These are phyloP conservation scores for Sporothrix euskadiensis DNA, from an alignment of 2,329 filamentous ascomycete genomes.

Conservation along the genomic window DNA sequence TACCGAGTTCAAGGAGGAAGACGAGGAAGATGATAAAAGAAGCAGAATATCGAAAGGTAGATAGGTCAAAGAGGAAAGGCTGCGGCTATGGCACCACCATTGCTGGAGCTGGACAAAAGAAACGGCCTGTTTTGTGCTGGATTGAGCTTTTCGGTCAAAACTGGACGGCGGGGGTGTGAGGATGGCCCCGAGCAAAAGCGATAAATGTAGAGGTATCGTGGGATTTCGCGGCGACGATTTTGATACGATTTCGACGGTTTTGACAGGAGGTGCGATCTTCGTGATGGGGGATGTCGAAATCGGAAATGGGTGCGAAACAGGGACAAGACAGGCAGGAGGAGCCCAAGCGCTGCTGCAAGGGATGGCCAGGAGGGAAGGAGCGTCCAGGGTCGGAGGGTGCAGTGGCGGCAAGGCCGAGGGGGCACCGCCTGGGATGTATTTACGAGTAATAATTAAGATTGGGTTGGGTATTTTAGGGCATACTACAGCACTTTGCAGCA, in stretches of 20 bases:
- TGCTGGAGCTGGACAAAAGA: slow-evolving; percentile 2
- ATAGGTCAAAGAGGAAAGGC: neutral
- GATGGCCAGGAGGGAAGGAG: neutral
- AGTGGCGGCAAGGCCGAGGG: slow-evolving; percentile 6
- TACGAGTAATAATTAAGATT: no score
- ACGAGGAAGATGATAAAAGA: neutral
- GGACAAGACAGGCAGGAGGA: slow-evolving; percentile 4
- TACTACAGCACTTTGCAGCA: neutral
- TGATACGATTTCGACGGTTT: neutral
- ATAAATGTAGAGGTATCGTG: neutral
- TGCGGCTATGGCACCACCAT: slow-evolving; percentile 23
- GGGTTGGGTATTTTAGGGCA: no score
- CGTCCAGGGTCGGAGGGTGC: neutral
- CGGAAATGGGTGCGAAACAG: slow-evolving; percentile 16
- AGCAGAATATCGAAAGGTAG: neutral
- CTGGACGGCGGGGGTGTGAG: neutral
- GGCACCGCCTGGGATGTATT: no score
- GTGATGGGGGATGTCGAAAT: slow-evolving; percentile 16
- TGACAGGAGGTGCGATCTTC: slow-evolving; percentile 5
- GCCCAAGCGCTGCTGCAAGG: slow-evolving; percentile 20
- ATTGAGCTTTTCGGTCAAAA: neutral
- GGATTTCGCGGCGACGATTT: neutral
- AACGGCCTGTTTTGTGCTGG: neutral
- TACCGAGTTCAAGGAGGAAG: neutral
- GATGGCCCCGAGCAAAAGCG: neutral